These are phyloP conservation scores for Fraxinus sp. DNA, from an alignment of 305 asterid genomes.

Conservation along the genomic window DNA sequence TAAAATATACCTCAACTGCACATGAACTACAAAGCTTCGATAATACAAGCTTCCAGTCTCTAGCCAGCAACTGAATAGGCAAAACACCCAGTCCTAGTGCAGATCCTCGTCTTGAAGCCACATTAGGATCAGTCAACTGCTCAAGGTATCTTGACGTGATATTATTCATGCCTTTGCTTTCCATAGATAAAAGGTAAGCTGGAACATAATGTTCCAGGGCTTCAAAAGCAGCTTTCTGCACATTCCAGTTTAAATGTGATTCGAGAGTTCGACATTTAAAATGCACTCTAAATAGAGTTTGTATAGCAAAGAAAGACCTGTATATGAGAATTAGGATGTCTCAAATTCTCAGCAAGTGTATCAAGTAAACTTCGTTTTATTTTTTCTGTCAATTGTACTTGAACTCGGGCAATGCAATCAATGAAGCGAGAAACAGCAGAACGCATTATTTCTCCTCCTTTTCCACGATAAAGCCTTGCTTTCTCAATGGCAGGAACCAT, in stretches of 20 bases:
- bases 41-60: constrained; percentile 66
- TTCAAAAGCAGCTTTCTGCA: constrained; percentile 75
- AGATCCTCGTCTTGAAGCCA: constrained; percentile 95
- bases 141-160: constrained; percentile 65
- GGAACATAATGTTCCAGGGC: constrained; percentile 66
- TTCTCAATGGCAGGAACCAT: constrained; percentile 95
- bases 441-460: constrained; percentile 99
- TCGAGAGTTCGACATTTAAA: constrained; percentile 19
- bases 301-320: constrained; percentile 54
- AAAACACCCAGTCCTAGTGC: constrained; percentile 84
- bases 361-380: constrained; percentile 70
- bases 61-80: constrained; percentile 68
- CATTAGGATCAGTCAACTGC: constrained; percentile 83
- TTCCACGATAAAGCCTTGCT: constrained; percentile 96
- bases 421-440: constrained; percentile 91
- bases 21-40: constrained; percentile 69
- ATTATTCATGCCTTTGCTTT: constrained; percentile 50
- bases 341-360: constrained; percentile 84
- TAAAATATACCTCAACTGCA: constrained; percentile 68
- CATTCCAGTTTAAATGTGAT: constrained; percentile 27
- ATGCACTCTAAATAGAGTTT: constrained; percentile 19
- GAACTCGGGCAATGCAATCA: constrained; percentile 73
- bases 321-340: constrained; percentile 84
- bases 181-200: constrained; percentile 51
- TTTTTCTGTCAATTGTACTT: constrained; percentile 60